Evolutionary conservation across 306 rosid genomes (phyloP).

Genomic region (Rosa lucieae): DNA sequence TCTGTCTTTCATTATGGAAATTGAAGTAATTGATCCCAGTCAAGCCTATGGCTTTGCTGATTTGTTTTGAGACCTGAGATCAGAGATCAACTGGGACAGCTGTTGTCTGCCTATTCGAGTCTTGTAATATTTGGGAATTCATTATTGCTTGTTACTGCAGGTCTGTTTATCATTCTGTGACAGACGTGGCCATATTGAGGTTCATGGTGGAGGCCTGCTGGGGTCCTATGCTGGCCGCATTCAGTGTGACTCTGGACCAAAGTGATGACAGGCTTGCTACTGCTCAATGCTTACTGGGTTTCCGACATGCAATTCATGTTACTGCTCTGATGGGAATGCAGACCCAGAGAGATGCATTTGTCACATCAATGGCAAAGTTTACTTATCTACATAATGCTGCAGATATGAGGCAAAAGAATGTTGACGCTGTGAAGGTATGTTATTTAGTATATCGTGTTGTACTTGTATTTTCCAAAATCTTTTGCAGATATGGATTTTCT

Average conservation of each 20-base stretch:
- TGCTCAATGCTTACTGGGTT: slow-evolving; percentile 85
- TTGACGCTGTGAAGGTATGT: slow-evolving; percentile 95
- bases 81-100: neutral
- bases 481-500: neutral
- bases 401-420: slow-evolving; percentile 98
- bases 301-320: slow-evolving; percentile 91
- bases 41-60: neutral
- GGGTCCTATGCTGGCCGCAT: slow-evolving; percentile 99
- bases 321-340: slow-evolving; percentile 97
- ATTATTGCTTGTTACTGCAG: slow-evolving; percentile 50
- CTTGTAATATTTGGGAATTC: slow-evolving; percentile 21
- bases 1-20: neutral
- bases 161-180: slow-evolving; percentile 83
- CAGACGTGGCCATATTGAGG: slow-evolving; percentile 92
- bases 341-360: slow-evolving; percentile 98
- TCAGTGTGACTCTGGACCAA: slow-evolving; percentile 98
- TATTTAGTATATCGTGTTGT: slow-evolving; percentile 15
- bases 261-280: slow-evolving; percentile 95
- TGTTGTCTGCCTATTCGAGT: slow-evolving; percentile 12
- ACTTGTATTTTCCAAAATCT: slow-evolving; percentile 15
- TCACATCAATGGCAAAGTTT: slow-evolving; percentile 97
- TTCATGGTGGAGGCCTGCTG: slow-evolving; percentile 99
- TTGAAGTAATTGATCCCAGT: neutral
- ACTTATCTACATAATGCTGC: slow-evolving; percentile 96
- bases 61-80: neutral